These are phyloP conservation scores for Saccharomyces mikatae DNA, from an alignment of 805 yeast genomes.

Conservation along the genomic window DNA sequence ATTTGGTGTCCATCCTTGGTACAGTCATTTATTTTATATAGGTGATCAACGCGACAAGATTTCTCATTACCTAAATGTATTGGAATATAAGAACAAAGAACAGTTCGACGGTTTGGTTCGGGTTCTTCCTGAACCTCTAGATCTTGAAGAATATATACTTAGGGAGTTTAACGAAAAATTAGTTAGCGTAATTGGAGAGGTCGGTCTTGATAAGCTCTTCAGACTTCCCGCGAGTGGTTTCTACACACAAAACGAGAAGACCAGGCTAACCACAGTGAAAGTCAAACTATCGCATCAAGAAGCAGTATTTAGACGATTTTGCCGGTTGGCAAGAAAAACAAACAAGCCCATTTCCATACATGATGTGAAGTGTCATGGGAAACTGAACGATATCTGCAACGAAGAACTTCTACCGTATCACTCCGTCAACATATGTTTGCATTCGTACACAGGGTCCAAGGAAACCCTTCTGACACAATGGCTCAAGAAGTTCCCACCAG, in stretches of 20 bases:
- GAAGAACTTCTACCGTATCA: constrained; percentile 18
- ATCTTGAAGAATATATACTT: constrained; percentile 31
- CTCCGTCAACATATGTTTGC: constrained; percentile 47
- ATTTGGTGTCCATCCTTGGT: constrained; percentile 92
- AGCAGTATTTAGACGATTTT: constrained; percentile 40
- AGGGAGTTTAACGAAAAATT: constrained; percentile 10
- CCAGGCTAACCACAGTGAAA: constrained; percentile 36
- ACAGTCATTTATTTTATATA: constrained; percentile 52
- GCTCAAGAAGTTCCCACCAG: constrained; percentile 10
- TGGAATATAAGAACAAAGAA: constrained; percentile 32
- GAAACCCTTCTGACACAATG: constrained; percentile 55
- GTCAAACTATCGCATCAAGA: constrained; percentile 64
- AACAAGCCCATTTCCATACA: constrained; percentile 63
- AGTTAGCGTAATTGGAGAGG: constrained; percentile 62
- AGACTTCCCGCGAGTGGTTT: constrained; percentile 56
- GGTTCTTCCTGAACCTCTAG: constrained; percentile 54
- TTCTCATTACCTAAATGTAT: constrained; percentile 49
- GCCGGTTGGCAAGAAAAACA: constrained; percentile 45
- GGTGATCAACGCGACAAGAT: constrained; percentile 27
- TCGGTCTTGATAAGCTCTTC: constrained; percentile 80
- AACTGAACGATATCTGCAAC: constrained; percentile 36
- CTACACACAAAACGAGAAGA: constrained; percentile 33
- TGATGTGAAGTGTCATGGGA: constrained; percentile 74
- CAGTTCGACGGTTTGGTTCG: constrained; percentile 32
- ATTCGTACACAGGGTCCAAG: constrained; percentile 77